phyloP scores from a whole-genome alignment of 495 filamentous ascomycete species.

The Eremomyces bilateralis region DNA sequence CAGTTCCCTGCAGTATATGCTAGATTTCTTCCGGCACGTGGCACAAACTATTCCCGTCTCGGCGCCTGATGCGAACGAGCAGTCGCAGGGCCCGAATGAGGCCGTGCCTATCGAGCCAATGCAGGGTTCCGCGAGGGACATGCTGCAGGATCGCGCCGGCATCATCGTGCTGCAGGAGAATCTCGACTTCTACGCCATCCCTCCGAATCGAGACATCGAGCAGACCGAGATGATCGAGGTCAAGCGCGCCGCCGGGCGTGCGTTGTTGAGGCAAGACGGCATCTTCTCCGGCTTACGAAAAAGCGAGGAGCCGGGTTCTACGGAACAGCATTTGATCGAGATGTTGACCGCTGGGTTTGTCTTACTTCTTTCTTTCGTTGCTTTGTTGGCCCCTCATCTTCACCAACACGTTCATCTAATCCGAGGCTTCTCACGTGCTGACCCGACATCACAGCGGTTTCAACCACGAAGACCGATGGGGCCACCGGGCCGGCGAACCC shows the following conservation, averaged over 20 bases:
- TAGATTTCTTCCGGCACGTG: conserved; percentile 93
- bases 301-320: conserved; percentile 89
- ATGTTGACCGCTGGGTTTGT: conserved; percentile 95
- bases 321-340: conserved; percentile 95
- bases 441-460: conserved; percentile 50
- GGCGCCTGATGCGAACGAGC: conserved; percentile 28
- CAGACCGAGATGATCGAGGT: conserved; percentile 88
- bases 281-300: conserved; percentile 90
- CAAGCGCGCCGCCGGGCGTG: conserved; percentile 77
- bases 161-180: conserved; percentile 97
- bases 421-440: not conserved
- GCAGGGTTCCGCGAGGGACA: conserved; percentile 46
- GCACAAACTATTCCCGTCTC: conserved; percentile 77
- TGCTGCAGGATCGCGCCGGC: conserved; percentile 73
- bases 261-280: conserved; percentile 71
- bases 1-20: conserved; percentile 90
- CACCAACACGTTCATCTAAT: not conserved
- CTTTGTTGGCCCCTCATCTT: not conserved
- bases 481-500: conserved; percentile 84
- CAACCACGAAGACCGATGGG: conserved; percentile 86
- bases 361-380: conserved; percentile 5
- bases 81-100: conserved; percentile 24
- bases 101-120: conserved; percentile 44
- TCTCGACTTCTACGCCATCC: conserved; percentile 93
- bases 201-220: conserved; percentile 64